Percentiles rank a stretch among this genome's conserved stretches.
Evolutionary conservation across 1,139 yeast species (phyloP).

Genomic region (Blastobotrys serpentis): DNA sequence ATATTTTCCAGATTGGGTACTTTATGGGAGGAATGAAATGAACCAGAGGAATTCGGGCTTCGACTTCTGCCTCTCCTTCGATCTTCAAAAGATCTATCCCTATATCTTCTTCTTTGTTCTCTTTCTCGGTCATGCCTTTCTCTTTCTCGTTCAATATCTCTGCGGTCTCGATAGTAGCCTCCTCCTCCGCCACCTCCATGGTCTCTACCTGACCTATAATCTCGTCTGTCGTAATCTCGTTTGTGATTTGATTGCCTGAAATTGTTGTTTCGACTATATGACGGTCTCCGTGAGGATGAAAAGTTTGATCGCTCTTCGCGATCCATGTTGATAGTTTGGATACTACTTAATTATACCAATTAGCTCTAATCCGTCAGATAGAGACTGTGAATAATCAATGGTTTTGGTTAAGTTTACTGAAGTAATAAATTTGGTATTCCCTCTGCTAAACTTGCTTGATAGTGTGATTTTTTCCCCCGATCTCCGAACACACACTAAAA

Average conservation of each 20-base stretch:
- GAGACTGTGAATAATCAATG: neutral
- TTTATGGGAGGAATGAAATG: constrained; percentile 11
- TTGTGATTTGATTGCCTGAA: neutral
- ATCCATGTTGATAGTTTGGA: constrained; percentile 1
- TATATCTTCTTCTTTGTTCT: constrained; percentile 13
- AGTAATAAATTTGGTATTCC: too few species aligned
- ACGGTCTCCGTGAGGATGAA: constrained; percentile 3
- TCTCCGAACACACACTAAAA: neutral
- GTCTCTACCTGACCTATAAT: neutral
- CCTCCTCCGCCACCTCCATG: constrained; percentile 19
- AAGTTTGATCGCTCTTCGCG: constrained; percentile 2
- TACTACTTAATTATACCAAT: neutral
- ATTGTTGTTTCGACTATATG: neutral
- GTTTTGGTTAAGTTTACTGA: too few species aligned
- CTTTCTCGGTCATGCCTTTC: constrained; percentile 17
- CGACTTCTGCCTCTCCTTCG: constrained; percentile 21
- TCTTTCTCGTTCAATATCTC: constrained; percentile 21
- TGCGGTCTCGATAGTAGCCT: constrained; percentile 21
- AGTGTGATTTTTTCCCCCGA: constrained; percentile 1
- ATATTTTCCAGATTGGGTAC: constrained; percentile 36
- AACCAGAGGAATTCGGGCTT: constrained; percentile 19
- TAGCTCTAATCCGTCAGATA: neutral
- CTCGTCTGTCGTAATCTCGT: neutral
- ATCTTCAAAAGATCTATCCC: constrained; percentile 21
- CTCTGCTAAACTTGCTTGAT: neutral